A percentile compares a stretch with the other conserved stretches of the same genome.
These are phyloP conservation scores for Amaranthus palmeri DNA, from an alignment of 148 eudicot genomes.

Conservation along the genomic window DNA sequence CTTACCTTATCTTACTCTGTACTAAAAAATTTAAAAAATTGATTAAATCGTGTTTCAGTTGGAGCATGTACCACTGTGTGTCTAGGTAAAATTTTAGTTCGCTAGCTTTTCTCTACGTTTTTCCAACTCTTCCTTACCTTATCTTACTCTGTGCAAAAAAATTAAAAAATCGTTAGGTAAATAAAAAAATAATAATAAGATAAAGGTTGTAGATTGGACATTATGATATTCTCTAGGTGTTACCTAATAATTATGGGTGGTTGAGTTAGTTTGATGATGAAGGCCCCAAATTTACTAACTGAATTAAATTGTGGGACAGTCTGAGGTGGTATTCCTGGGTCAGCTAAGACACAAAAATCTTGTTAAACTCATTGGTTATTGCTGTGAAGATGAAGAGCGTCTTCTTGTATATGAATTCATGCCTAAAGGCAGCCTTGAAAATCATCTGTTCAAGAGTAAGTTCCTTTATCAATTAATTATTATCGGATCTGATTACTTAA, in stretches of 20 bases:
- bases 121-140: no score
- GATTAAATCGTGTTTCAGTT: no score
- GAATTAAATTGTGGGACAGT: constrained; percentile 34
- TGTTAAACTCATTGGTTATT: constrained; percentile 84
- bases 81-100: no score
- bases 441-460: constrained; percentile 88
- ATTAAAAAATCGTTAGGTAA: no score
- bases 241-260: background rate
- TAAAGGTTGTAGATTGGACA: no score
- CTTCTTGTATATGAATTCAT: constrained; percentile 94
- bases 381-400: constrained; percentile 89
- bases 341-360: constrained; percentile 82
- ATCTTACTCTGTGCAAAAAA: no score
- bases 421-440: constrained; percentile 95
- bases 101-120: no score
- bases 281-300: background rate
- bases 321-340: constrained; percentile 91
- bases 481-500: background rate
- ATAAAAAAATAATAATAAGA: no score
- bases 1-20: no score
- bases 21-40: no score
- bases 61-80: no score
- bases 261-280: background rate
- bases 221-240: background rate
- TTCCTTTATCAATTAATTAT: background rate